A percentile compares a stretch with the other conserved stretches of the same genome.
Conservation (phyloP, 768 basidiomycete genomes). For the Hemileccinum rubropunctum region DNA sequence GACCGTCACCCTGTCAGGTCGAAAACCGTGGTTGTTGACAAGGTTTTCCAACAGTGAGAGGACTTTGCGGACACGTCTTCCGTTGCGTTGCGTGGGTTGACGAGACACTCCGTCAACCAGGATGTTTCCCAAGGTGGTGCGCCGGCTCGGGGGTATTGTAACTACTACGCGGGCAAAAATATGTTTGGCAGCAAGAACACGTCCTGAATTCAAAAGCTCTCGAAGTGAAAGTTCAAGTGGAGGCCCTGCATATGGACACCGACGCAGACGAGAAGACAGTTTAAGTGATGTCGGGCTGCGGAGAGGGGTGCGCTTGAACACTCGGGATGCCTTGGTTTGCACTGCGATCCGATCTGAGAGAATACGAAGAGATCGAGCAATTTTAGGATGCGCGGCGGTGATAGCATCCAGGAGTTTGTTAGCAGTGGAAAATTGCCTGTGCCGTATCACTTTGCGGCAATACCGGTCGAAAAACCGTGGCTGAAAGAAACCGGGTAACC, state of each 20-base stretch:
- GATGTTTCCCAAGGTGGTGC: constrained; percentile 53
- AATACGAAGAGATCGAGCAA: constrained; percentile 10
- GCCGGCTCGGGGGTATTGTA: constrained; percentile 29
- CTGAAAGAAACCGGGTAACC: constrained; percentile 40
- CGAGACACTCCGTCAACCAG: constrained; percentile 47
- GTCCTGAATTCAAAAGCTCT: constrained; percentile 32
- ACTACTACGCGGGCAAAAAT: constrained; percentile 34
- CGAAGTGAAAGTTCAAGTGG: constrained; percentile 17
- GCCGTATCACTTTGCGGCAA: constrained; percentile 38
- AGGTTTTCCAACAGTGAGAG: constrained; percentile 42
- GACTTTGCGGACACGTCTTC: constrained; percentile 44
- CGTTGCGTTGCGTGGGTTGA: constrained; percentile 36
- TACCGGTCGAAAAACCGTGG: constrained; percentile 35
- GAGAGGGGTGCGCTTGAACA: background rate
- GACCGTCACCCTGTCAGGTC: constrained; percentile 64
- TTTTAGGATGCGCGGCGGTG: constrained; percentile 11
- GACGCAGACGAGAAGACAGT: constrained; percentile 17
- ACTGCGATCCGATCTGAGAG: constrained; percentile 3
- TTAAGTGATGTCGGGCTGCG: constrained; percentile 12
- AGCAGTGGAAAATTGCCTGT: constrained; percentile 39
- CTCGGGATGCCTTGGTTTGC: constrained; percentile 10
- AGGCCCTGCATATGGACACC: constrained; percentile 1
- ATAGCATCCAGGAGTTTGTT: constrained; percentile 28
- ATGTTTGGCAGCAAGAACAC: constrained; percentile 42
- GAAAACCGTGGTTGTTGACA: constrained; percentile 44